A percentile compares a stretch with the other conserved stretches of the same genome.
phyloP scores from a whole-genome alignment of 257 asterid genomes.

The Scutellaria minor region DNA sequence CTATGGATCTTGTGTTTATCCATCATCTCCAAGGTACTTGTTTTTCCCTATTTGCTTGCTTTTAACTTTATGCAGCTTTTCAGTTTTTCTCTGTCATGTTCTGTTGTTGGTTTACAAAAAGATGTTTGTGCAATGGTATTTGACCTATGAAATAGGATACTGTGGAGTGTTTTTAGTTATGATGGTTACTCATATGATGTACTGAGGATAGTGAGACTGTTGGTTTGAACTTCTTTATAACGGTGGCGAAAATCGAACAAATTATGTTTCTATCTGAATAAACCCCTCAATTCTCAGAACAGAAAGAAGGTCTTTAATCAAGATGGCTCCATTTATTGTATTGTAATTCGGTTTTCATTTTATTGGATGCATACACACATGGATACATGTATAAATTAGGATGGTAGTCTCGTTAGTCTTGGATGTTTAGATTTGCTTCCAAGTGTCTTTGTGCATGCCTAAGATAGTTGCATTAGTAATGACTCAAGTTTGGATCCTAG shows the following conservation, averaged over 20 bases:
- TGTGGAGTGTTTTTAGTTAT: conserved; percentile 12
- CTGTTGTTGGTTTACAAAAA: conserved; percentile 29
- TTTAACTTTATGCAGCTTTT: conserved; percentile 16
- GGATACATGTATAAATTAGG: no score
- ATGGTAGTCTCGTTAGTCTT: no score
- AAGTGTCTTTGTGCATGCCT: no score
- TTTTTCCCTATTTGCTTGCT: conserved; percentile 3
- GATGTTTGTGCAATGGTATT: conserved; percentile 18
- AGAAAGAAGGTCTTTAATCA: not conserved
- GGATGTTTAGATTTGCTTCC: no score
- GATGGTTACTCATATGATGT: not conserved
- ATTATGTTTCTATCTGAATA: not conserved
- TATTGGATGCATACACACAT: not conserved
- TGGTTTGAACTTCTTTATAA: conserved; percentile 27
- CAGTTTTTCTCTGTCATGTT: not conserved
- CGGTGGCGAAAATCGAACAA: no score
- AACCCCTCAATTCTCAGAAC: conserved; percentile 9
- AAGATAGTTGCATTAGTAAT: not conserved
- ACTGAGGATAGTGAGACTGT: not conserved
- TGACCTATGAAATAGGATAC: conserved; percentile 9
- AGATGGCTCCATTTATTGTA: not conserved
- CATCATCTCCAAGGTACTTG: conserved; percentile 64
- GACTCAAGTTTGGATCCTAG: not conserved
- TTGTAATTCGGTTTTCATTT: not conserved
- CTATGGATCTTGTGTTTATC: conserved; percentile 92